Conservation (phyloP, 176 grass and related monocot genomes). For the Ensete ventricosum region DNA sequence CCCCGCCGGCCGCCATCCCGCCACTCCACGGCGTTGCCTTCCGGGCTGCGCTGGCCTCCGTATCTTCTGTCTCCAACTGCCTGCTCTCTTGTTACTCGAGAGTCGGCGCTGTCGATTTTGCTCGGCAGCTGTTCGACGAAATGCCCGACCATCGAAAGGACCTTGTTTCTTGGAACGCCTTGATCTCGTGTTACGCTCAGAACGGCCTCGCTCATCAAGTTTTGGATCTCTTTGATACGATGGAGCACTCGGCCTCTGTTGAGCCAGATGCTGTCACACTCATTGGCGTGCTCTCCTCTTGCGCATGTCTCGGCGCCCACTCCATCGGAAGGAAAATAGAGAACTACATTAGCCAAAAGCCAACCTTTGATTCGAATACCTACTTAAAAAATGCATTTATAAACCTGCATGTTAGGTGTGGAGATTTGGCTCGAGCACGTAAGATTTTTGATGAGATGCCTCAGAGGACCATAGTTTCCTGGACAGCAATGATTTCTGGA, state of each 20-base stretch:
- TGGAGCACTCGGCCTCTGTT: slow-evolving; percentile 24
- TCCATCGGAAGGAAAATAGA: slow-evolving; percentile 32
- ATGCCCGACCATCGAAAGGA: slow-evolving; percentile 33
- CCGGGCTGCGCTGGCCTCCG: slow-evolving; percentile 1
- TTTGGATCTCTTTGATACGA: slow-evolving; percentile 39
- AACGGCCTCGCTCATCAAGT: slow-evolving; percentile 41
- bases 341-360: slow-evolving; percentile 17
- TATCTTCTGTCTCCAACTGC: slow-evolving; percentile 42
- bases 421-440: slow-evolving; percentile 28
- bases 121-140: slow-evolving; percentile 47
- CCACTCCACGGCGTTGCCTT: slow-evolving; percentile 38
- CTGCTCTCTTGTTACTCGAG: slow-evolving; percentile 36
- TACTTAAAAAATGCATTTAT: slow-evolving; percentile 55
- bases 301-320: slow-evolving; percentile 39
- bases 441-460: slow-evolving; percentile 51
- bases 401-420: slow-evolving; percentile 53
- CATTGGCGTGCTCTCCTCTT: slow-evolving; percentile 50
- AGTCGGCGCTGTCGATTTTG: slow-evolving; percentile 24
- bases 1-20: slow-evolving; percentile 26
- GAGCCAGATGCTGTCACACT: slow-evolving; percentile 51
- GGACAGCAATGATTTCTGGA: slow-evolving; percentile 50
- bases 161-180: slow-evolving; percentile 57
- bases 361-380: slow-evolving; percentile 30
- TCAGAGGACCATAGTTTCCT: slow-evolving; percentile 44
- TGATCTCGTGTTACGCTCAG: slow-evolving; percentile 49